These are phyloP conservation scores for Curvularia verruculosa DNA, from an alignment of 2,329 filamentous ascomycete genomes.

Conservation along the genomic window DNA sequence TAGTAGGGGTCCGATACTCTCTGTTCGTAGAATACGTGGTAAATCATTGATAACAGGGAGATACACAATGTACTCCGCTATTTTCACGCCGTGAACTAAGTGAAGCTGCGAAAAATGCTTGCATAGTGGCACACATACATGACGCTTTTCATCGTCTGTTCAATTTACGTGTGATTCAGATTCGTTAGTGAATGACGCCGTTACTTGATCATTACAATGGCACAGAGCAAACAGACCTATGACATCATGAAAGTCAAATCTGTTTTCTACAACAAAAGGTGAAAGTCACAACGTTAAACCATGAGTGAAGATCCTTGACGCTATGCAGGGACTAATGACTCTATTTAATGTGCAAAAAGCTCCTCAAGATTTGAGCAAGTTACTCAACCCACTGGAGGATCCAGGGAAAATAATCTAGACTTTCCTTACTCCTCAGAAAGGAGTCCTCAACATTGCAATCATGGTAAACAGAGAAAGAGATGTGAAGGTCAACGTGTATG, in stretches of 20 bases:
- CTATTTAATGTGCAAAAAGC: not conserved
- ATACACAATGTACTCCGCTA: too few species aligned
- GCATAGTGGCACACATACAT: not conserved
- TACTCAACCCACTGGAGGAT: not conserved
- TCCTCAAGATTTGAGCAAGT: not conserved
- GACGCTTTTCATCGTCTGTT: not conserved
- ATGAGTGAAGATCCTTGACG: not conserved
- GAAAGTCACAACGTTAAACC: not conserved
- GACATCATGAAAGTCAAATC: too few species aligned
- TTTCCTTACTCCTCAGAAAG: not conserved
- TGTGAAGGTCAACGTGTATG: not conserved
- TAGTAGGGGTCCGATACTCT: too few species aligned
- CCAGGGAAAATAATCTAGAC: not conserved
- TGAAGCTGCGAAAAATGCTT: not conserved
- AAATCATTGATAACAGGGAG: too few species aligned
- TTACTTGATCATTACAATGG: not conserved
- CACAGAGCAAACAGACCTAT: not conserved
- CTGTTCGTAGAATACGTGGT: too few species aligned
- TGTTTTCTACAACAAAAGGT: not conserved
- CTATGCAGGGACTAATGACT: not conserved
- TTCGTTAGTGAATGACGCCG: not conserved
- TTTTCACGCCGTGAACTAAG: too few species aligned
- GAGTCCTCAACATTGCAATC: not conserved
- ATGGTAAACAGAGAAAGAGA: not conserved
- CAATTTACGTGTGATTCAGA: not conserved